Base-by-base conservation (phyloP, 73 alveolate species). In the Paramecium bursaria region DNA sequence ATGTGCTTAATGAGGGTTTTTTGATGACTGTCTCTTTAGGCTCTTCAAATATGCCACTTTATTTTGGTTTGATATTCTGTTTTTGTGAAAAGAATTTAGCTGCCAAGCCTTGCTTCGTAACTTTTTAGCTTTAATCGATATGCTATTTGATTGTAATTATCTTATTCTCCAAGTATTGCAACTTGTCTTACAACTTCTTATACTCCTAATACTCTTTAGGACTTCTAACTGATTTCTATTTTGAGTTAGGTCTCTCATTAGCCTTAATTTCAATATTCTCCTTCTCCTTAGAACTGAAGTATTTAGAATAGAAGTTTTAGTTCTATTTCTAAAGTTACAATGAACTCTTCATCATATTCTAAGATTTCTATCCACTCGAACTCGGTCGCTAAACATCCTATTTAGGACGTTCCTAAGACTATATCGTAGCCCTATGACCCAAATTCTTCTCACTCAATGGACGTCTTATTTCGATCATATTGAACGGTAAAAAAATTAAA, bases 391-490 rank as follows among this genome's bases (percentile, higher is more conserved):
- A 19, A 13, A 33, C 26, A 7, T 67, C 82, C 25, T 42, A 39
- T 5, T 46, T 67, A 10, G 5, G 49, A 39, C 11, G 49, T 39
- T 11, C 11, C 5, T 39, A 5, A n/a, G n/a, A n/a, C 11, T 39
- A 39, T 7, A 39, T 11, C 11, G 5, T 5, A 39, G 17, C 15
- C 44, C 60, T 31, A 35, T 67, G 26, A 15, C 82, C 82, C 13
- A 35, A 42, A 67, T 67, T 67, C 61, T 67, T 67, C 27, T 67
- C 82, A 21, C 60, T 39, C n/a, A 67, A 55, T 31, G 60, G 82
- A 3, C 57, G 39, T 19, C 60, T 67, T 3, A 67, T 67, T 42
- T 67, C 61, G 44, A n/a, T 33, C 60, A 67, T 67, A 1, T 47
- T 25, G 35, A 67, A 1, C 57, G 26, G 60, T 39, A 11, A 67